phyloP scores from a whole-genome alignment of 192 early-diverging fungal genomes.

The Diversispora eburnea region DNA sequence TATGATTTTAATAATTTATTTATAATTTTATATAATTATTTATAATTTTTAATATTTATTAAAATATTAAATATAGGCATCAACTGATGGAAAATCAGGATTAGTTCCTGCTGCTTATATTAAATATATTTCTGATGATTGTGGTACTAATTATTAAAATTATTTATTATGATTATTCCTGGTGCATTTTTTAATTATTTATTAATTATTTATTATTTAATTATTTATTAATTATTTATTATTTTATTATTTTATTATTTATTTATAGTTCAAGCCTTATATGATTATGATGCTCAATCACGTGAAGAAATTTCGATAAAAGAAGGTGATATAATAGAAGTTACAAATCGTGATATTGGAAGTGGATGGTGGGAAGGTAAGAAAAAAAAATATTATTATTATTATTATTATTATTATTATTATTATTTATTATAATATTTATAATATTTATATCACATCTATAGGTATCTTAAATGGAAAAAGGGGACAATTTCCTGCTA shows the following conservation, averaged over 20 bases:
- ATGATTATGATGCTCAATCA: conserved; percentile 53
- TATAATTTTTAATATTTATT: background rate
- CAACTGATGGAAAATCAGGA: conserved; percentile 31
- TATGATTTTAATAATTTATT: conserved; percentile 20
- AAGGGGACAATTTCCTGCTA: conserved; percentile 49
- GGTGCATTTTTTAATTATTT: background rate
- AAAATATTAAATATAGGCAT: conserved; percentile 3
- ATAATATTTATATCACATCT: background rate
- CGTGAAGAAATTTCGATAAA: conserved; percentile 48
- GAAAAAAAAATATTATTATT: background rate
- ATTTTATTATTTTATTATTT: background rate
- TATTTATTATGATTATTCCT: background rate
- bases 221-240: background rate
- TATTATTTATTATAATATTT: background rate
- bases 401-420: background rate
- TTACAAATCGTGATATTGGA: conserved; percentile 48
- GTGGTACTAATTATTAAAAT: background rate
- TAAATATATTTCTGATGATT: conserved; percentile 22
- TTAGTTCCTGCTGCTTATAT: conserved; percentile 55
- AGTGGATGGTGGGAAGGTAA: conserved; percentile 62
- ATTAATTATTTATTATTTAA: background rate
- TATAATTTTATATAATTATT: background rate
- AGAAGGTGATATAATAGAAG: conserved; percentile 43
- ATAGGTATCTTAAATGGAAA: conserved; percentile 43
- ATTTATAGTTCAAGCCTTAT: conserved; percentile 50